Base-by-base conservation (phyloP, 441 rosid genomes). In the Arabidopsis lyrata region DNA sequence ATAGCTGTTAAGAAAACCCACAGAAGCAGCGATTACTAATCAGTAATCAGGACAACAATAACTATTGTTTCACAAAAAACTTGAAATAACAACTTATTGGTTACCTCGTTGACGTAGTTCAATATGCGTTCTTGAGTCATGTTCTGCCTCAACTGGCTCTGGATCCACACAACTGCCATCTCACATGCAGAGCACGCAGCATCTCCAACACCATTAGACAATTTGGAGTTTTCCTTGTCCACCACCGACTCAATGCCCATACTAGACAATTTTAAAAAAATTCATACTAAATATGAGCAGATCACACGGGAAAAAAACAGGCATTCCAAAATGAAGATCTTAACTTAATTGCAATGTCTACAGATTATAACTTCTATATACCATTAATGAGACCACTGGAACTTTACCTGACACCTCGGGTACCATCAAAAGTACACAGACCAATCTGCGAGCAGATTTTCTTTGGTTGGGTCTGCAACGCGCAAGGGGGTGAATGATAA, bases 121-220 rank as follows among this genome's bases (percentile, higher is more conserved):
- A 88, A 58, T 70, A 86, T 83, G 34, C 32, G 77, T 2, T 88
- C 90, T 73, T 77, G 80, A 45, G 89, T 86, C 81, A 78, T 81
- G 83, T 88, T 88, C 80, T 76, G 85, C 74, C 56, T 80, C 67
- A 86, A 67, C 75, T 86, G 85, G 80, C 82, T 84, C 72, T 83
- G 86, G 78, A 86, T 83, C 93, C 89, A 88, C 18, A 84, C 89
- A 74, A 88, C 89, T 53, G 89, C 85, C 93, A 86, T 86, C 86
- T 88, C 89, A 73, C 91, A 88, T 53, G 88, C 88, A 55, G 89
- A 71, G 79, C 89, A 88, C 47, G 69, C 76, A 14, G 87, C 87
- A 75, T 84, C 87, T 24, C 62, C 73, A 16, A 77, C 54, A 77
- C 70, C 66, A 34, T 81, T 81, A 6, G 87, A 81, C 36, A 80